phyloP scores from a whole-genome alignment of 129 eudicot genomes.

The Artemisia annua region DNA sequence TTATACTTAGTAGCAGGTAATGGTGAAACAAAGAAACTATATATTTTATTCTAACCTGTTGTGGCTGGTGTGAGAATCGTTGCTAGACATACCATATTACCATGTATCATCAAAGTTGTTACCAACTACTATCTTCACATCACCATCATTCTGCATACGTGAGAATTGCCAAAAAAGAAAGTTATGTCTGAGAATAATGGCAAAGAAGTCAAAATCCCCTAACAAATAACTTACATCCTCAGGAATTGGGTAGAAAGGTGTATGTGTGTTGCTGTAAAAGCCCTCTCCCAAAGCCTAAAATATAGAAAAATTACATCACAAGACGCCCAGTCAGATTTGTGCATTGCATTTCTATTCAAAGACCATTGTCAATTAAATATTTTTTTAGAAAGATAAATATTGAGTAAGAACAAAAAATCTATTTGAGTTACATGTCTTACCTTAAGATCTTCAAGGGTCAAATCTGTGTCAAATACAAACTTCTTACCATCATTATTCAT shows the following conservation, averaged over 20 bases:
- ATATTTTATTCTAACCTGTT: not conserved
- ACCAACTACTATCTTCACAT: conserved; percentile 91
- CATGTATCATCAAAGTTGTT: conserved; percentile 65
- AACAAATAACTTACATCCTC: conserved; percentile 54
- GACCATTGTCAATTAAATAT: too few species aligned
- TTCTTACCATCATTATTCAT: conserved; percentile 62
- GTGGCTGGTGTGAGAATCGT: too few species aligned
- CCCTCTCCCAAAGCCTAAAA: conserved; percentile 45
- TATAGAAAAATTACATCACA: too few species aligned
- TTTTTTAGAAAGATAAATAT: too few species aligned
- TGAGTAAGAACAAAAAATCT: too few species aligned
- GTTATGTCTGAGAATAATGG: not conserved
- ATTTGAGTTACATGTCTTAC: conserved; percentile 7
- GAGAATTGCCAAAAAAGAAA: not conserved
- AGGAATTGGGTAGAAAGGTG: conserved; percentile 78
- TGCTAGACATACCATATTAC: too few species aligned
- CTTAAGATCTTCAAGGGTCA: conserved; percentile 60
- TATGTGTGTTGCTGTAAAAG: conserved; percentile 64
- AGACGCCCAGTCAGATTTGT: too few species aligned
- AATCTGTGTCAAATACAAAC: conserved; percentile 53
- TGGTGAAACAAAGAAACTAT: too few species aligned
- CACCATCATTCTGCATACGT: conserved; percentile 69
- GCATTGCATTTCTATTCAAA: too few species aligned
- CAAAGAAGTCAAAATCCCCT: not conserved
- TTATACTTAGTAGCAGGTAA: too few species aligned